A percentile compares a stretch with the other conserved stretches of the same genome.
These are phyloP conservation scores for Cutaneotrichosporon sp. DNA, from an alignment of 1,284 basidiomycete genomes.

Conservation along the genomic window DNA sequence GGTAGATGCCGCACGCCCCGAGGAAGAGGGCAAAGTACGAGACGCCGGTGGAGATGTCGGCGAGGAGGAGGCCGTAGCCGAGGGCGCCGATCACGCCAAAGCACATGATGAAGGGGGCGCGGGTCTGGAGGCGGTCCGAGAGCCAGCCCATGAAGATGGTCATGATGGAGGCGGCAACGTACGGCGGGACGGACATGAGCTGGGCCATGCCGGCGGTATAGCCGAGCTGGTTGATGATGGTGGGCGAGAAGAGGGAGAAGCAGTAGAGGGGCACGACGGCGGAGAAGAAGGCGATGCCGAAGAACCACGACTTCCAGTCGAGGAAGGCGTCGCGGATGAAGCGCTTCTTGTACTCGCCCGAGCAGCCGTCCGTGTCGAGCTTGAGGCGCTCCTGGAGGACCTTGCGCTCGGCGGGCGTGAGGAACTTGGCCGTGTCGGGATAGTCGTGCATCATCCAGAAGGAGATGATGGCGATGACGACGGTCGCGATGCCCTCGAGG, in stretches of 20 bases:
- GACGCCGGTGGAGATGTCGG: constrained; percentile 46
- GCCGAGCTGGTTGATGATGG: constrained; percentile 53
- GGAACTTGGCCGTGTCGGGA: constrained; percentile 73
- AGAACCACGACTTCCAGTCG: constrained; percentile 45
- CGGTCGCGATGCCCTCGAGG: constrained; percentile 69
- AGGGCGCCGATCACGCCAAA: constrained; percentile 41
- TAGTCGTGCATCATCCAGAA: constrained; percentile 80
- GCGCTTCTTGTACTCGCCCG: constrained; percentile 36
- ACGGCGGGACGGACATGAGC: constrained; percentile 52
- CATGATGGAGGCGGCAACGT: constrained; percentile 37
- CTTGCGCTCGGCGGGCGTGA: constrained; percentile 65
- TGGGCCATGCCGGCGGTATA: constrained; percentile 69
- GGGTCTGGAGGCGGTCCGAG: constrained; percentile 43
- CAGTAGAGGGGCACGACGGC: constrained; percentile 61
- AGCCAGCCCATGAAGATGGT: constrained; percentile 44
- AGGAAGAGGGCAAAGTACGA: constrained; percentile 61
- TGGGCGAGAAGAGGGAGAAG: constrained; percentile 60
- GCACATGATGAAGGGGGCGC: constrained; percentile 46
- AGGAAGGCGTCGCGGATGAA: constrained; percentile 32
- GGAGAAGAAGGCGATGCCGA: constrained; percentile 41
- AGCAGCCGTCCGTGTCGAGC: constrained; percentile 37
- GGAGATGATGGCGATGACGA: constrained; percentile 64
- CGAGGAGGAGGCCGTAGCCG: constrained; percentile 42
- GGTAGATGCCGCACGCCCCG: constrained; percentile 60
- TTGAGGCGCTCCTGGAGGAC: constrained; percentile 29